These are phyloP conservation scores for Leucaena leucocephala DNA, from an alignment of 306 rosid species.

Conservation along the genomic window DNA sequence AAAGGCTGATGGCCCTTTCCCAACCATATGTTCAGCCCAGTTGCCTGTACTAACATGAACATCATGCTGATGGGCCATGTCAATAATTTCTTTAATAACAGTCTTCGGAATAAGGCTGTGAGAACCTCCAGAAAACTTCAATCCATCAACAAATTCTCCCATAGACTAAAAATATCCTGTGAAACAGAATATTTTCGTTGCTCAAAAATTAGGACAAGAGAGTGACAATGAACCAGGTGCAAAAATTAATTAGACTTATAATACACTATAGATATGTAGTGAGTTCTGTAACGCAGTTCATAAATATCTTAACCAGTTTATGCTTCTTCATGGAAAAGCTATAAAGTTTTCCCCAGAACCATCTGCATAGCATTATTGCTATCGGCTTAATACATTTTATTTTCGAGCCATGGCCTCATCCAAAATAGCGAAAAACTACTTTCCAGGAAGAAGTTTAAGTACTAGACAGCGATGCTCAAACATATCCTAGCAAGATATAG, in stretches of 20 bases:
- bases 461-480: background rate
- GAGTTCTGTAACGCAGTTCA: background rate
- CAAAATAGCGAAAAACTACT: background rate
- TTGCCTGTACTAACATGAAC: conserved; percentile 90
- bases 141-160: conserved; percentile 89
- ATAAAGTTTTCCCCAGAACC: background rate
- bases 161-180: conserved; percentile 73
- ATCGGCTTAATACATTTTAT: background rate
- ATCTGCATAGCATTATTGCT: background rate
- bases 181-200: conserved; percentile 17
- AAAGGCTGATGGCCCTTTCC: conserved; percentile 74
- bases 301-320: background rate
- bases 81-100: conserved; percentile 66
- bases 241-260: background rate
- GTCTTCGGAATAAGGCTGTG: conserved; percentile 77
- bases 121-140: conserved; percentile 86
- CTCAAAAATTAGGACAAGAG: background rate
- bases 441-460: background rate
- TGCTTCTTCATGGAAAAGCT: background rate
- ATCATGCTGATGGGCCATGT: conserved; percentile 77
- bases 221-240: background rate
- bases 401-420: background rate
- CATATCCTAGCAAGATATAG: background rate
- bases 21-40: conserved; percentile 83
- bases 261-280: background rate